These are phyloP conservation scores for Lanmaoa rubissima DNA, from an alignment of 768 basidiomycete species.

Conservation along the genomic window DNA sequence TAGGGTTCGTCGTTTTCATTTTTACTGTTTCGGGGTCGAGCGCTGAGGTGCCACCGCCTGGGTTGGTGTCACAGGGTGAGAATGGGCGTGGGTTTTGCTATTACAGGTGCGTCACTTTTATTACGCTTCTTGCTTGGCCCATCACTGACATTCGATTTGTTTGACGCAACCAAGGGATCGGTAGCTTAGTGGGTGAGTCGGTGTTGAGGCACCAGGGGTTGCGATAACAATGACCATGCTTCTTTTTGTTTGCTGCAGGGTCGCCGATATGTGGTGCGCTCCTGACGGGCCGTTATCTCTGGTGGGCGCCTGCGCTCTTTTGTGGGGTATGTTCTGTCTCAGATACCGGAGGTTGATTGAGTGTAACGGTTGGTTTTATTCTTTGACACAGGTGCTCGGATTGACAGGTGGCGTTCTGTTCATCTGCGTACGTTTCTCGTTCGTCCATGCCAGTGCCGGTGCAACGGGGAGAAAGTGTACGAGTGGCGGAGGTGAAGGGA, in stretches of 20 bases:
- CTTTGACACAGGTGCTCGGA: slow-evolving; percentile 5
- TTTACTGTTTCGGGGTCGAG: background rate
- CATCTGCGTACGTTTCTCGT: slow-evolving; percentile 12
- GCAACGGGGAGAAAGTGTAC: too few species aligned
- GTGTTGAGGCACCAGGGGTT: too few species aligned
- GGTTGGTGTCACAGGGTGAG: slow-evolving; percentile 23
- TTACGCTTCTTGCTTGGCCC: background rate
- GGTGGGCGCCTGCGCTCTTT: slow-evolving; percentile 59
- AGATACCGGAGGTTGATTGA: background rate
- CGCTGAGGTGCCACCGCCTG: background rate
- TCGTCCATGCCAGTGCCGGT: background rate
- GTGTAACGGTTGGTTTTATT: background rate
- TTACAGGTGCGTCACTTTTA: slow-evolving; percentile 32
- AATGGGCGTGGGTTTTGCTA: slow-evolving; percentile 49
- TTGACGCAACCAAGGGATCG: slow-evolving; percentile 18
- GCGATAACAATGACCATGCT: background rate
- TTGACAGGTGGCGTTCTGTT: slow-evolving; percentile 8
- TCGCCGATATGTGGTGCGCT: slow-evolving; percentile 58
- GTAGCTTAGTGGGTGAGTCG: slow-evolving; percentile 19
- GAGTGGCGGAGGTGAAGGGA: background rate
- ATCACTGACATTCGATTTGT: background rate
- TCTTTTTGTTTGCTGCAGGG: slow-evolving; percentile 35
- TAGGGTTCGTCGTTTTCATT: slow-evolving; percentile 38
- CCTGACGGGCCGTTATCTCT: slow-evolving; percentile 46
- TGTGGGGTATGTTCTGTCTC: slow-evolving; percentile 35